Base-by-base conservation (phyloP, 2,329 filamentous ascomycete species). In the Claviceps monticola region DNA sequence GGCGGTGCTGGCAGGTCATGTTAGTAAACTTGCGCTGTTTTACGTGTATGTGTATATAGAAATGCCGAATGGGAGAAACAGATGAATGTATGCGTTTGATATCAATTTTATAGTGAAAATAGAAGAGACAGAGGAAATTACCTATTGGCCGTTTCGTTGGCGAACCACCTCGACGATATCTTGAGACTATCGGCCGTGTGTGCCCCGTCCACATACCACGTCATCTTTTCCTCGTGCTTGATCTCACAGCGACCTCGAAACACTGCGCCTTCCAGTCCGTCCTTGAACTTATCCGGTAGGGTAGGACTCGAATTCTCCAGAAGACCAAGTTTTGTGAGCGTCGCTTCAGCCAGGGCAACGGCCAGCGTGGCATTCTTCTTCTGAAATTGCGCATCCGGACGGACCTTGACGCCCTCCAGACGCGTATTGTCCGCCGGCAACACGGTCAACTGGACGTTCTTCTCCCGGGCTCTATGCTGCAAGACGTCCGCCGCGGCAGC, bases 141-240 rank as follows among this genome's bases (percentile, higher is more conserved):
- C 64, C 59, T 61, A 47, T 54, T 54, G 34, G 64, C 61, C n/a
- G 62, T 70, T 59, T 78, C 73, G 9, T 66, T 65, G 2, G 80
- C 78, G 62, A 95, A 97, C 90, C 90, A 96, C 55, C 79, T 78
- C 0, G 83, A 83, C 4, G 88, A 88, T 57, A 88, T 78, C 56
- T 84, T 79, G 51, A 98, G 83, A 63, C 89, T 96, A 63, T 97
- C 91, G 3, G 85, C 74, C 0, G 91, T 98, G 67, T 98, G 93
- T 2, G 89, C 93, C 8, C 93, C 90, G 62, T 98, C 93, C 19
- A 98, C 79, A 62, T 90, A 85, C 90, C 91, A 98, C 16, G 74
- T 75, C 5, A 95, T 71, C 2, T 62, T 61, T 2, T 71, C 72
- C 55, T 80, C 76, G 3, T 66, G 58, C 59, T 76, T 79, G 42